Conservation (phyloP, 345 rosid genomes). For the Noccaea bulbosa region DNA sequence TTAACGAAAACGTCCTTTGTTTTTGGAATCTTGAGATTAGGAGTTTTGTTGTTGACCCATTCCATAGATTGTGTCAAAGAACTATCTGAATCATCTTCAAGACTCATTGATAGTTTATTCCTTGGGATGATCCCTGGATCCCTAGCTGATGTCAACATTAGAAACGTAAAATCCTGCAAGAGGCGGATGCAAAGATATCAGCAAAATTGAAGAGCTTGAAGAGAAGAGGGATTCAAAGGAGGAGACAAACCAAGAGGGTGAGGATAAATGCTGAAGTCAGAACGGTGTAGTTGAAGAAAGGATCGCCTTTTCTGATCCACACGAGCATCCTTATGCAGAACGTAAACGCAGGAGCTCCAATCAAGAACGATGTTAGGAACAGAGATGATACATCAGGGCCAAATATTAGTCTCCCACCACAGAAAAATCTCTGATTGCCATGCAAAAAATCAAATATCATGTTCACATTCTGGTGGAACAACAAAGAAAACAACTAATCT, state of each 20-base stretch:
- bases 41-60: constrained; percentile 55
- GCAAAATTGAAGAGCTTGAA: constrained; percentile 12
- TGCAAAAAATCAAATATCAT: constrained; percentile 18
- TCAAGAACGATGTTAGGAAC: constrained; percentile 61
- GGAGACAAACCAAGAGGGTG: constrained; percentile 60
- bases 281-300: constrained; percentile 48
- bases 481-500: not conserved
- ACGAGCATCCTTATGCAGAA: constrained; percentile 75
- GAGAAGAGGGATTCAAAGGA: constrained; percentile 13
- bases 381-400: constrained; percentile 88
- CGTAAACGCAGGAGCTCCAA: constrained; percentile 68
- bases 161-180: constrained; percentile 68
- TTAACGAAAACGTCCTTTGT: constrained; percentile 66
- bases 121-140: constrained; percentile 98
- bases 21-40: constrained; percentile 59
- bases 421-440: constrained; percentile 62
- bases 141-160: constrained; percentile 78
- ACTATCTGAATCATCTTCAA: constrained; percentile 51
- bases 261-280: constrained; percentile 55
- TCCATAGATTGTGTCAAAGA: constrained; percentile 44
- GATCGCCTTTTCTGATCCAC: constrained; percentile 47
- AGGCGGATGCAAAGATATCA: constrained; percentile 5
- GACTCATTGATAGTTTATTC: constrained; percentile 57
- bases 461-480: constrained; percentile 6
- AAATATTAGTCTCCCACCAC: constrained; percentile 81